Evolutionary conservation across 306 rosid genomes (phyloP).

Genomic region (Corylus americana): DNA sequence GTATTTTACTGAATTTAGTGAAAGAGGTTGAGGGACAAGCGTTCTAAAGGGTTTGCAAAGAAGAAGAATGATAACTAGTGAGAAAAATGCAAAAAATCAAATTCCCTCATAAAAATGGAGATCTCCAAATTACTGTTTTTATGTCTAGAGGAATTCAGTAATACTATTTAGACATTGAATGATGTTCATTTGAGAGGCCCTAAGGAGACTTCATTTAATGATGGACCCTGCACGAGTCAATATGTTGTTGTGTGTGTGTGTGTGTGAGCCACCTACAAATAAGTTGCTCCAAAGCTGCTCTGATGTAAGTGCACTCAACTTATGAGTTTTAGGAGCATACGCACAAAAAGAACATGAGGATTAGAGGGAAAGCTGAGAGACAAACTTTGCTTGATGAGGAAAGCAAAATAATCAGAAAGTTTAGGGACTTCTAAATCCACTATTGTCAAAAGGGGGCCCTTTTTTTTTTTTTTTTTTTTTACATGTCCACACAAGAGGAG

Average conservation of each 20-base stretch:
- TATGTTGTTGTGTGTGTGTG: background rate
- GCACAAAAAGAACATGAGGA: background rate
- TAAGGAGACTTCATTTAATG: background rate
- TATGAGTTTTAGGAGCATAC: background rate
- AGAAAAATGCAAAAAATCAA: background rate
- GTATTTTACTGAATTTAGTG: background rate
- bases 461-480: too few relatives aligned
- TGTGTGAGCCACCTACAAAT: background rate
- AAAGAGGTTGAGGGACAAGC: background rate
- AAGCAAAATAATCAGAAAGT: background rate
- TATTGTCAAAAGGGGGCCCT: background rate
- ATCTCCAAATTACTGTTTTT: slow-evolving; percentile 1
- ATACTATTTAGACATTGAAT: background rate
- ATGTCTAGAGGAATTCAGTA: background rate
- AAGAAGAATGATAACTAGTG: background rate
- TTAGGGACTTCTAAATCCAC: background rate
- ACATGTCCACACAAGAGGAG: too few relatives aligned
- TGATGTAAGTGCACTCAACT: background rate
- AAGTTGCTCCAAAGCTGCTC: background rate
- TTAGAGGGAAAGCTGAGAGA: background rate
- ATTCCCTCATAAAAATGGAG: background rate
- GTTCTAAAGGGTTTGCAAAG: background rate
- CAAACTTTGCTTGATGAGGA: background rate
- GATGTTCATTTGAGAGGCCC: background rate
- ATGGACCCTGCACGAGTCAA: background rate